Base-by-base conservation (phyloP, 2,329 filamentous ascomycete species). In the Scleromitrula shiraiana region DNA sequence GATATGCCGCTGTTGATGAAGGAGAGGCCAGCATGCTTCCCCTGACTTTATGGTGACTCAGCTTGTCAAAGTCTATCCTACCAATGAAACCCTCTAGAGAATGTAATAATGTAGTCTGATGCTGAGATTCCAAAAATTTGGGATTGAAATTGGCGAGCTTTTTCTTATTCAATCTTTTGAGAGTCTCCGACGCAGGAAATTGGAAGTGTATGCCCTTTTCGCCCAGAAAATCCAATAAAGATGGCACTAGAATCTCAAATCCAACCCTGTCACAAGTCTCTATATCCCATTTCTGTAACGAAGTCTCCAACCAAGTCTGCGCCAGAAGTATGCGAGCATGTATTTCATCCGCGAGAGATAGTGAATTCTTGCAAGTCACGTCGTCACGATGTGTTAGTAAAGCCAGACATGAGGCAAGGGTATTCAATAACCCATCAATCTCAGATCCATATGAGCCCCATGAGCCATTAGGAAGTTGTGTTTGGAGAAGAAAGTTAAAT, bases 51-150 rank as follows among this genome's bases (percentile, higher is more conserved):
- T 26, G 22, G 32, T 47, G 42, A 6, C 7, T 10, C 6, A 50
- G n/a, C 36, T 56, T 60, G 41, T 67, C 57, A 47, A 70, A 70
- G 30, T 69, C 63, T 19, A 67, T 52, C 33, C 50, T 59, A 8
- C 66, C 64, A 26, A 64, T 60, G 41, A 69, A 66, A 1, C 65
- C 66, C 44, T 71, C 68, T 0, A 70, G 52, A 0, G 67, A 69
- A 48, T 70, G 65, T 4, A 67, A 48, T 0, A 59, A 42, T 0
- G 67, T 65, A 7, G 56, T 59, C 32, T 61, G 58, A 23, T 53
- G 32, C n/a, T 52, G 50, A 2, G 53, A 53, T 36, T 63, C 64
- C 4, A 67, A 52, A n/a, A 58, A 53, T 26, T 61, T 59, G 1
- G 59, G 55, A 5, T 50, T 43, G 37, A 67, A 62, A 17, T 53